These are phyloP conservation scores for Candolleomyces aberdarensis DNA, from an alignment of 768 basidiomycete species.

Conservation along the genomic window DNA sequence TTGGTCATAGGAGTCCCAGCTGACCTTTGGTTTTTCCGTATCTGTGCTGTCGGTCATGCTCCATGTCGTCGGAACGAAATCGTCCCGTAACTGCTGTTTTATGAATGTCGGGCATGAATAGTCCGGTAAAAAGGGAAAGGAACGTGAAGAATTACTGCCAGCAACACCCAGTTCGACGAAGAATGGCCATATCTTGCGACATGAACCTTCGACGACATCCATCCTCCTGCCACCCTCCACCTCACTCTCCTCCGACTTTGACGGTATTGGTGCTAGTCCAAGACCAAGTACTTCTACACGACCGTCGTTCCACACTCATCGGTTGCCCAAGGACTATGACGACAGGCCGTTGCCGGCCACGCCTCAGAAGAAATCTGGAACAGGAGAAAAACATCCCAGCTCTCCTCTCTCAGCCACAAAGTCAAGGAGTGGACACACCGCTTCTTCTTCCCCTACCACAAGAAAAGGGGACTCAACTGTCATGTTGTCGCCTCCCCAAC, in stretches of 20 bases:
- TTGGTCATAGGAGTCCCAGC: conserved; percentile 6
- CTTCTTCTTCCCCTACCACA: not conserved
- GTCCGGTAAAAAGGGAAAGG: conserved; percentile 63
- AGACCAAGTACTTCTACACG: conserved; percentile 13
- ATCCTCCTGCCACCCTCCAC: conserved; percentile 13
- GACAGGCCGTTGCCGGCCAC: conserved; percentile 18
- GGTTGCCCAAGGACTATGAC: conserved; percentile 10
- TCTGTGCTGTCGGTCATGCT: conserved; percentile 6
- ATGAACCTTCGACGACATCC: conserved; percentile 5
- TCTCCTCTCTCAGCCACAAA: not conserved
- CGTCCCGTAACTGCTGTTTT: not conserved
- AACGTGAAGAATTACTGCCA: conserved; percentile 38
- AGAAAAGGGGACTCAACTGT: not conserved
- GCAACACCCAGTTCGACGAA: conserved; percentile 8
- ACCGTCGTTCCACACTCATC: conserved; percentile 18
- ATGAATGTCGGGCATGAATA: conserved; percentile 18
- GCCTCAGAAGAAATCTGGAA: conserved; percentile 14
- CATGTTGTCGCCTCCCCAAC: conserved; percentile 2
- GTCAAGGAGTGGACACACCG: not conserved
- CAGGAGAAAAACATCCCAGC: not conserved
- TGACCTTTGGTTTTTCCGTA: conserved; percentile 10
- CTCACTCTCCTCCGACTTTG: conserved; percentile 4
- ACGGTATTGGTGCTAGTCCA: conserved; percentile 18
- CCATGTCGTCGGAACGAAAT: not conserved
- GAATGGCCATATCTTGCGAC: not conserved